phyloP scores from a whole-genome alignment of 805 yeast species.

The Zygosaccharomyces siamensis region DNA sequence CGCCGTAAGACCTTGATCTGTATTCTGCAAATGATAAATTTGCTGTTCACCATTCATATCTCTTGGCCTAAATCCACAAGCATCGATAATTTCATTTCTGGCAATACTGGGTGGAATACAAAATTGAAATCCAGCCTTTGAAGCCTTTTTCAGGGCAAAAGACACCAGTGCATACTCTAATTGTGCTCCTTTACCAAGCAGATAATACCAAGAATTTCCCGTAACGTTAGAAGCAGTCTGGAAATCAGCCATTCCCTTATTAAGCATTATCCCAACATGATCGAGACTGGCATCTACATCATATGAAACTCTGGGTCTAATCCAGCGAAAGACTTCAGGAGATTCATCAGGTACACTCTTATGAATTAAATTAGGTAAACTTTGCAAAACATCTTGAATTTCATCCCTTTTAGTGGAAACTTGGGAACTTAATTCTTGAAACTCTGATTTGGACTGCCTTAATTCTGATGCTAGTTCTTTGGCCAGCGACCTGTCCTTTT shows the following conservation, averaged over 20 bases:
- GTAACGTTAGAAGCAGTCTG: slow-evolving; percentile 66
- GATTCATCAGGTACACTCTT: slow-evolving; percentile 40
- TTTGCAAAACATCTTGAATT: slow-evolving; percentile 41
- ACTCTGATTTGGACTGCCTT: slow-evolving; percentile 25
- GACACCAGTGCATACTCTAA: slow-evolving; percentile 87
- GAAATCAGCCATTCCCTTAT: slow-evolving; percentile 66
- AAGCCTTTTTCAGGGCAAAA: slow-evolving; percentile 65
- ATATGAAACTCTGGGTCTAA: slow-evolving; percentile 41
- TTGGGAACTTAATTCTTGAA: slow-evolving; percentile 17
- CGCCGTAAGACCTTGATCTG: slow-evolving; percentile 69
- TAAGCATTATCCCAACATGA: slow-evolving; percentile 68
- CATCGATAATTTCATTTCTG: slow-evolving; percentile 65
- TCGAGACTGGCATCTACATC: slow-evolving; percentile 36
- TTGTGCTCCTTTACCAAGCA: slow-evolving; percentile 78
- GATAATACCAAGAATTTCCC: slow-evolving; percentile 82
- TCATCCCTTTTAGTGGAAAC: slow-evolving; percentile 34
- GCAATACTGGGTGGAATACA: slow-evolving; percentile 85
- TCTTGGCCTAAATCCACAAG: slow-evolving; percentile 94
- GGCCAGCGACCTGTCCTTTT: slow-evolving; percentile 18
- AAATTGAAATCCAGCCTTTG: slow-evolving; percentile 60
- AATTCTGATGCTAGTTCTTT: slow-evolving; percentile 15
- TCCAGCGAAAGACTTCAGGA: slow-evolving; percentile 46
- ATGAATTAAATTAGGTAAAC: slow-evolving; percentile 61
- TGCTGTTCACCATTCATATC: slow-evolving; percentile 85
- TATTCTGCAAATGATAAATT: slow-evolving; percentile 58